Conservation (phyloP, 179 eudicot genomes). For the Spinacia oleracea region DNA sequence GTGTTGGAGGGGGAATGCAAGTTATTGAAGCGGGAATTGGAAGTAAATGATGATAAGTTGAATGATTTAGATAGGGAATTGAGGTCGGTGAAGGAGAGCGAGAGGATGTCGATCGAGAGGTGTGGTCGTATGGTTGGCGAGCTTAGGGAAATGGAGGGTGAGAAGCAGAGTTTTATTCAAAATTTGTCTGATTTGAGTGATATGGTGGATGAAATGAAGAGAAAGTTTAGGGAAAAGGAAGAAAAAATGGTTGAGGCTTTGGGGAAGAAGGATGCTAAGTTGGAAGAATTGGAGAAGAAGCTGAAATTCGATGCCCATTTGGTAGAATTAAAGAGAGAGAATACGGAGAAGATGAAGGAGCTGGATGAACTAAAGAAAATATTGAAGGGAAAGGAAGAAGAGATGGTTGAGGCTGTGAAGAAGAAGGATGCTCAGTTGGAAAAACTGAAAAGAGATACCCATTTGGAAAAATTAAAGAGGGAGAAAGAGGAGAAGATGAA, state of each 20-base stretch:
- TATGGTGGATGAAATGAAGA: neutral
- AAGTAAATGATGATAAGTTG: neutral
- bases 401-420: neutral
- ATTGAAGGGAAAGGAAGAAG: neutral
- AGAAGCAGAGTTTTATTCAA: neutral
- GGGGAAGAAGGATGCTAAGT: neutral
- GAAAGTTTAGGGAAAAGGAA: neutral
- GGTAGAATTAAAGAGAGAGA: neutral
- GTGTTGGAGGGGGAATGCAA: neutral
- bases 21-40: neutral
- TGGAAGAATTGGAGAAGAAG: no score
- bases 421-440: neutral
- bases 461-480: neutral
- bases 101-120: neutral
- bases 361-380: neutral
- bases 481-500: conserved; percentile 15
- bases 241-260: neutral
- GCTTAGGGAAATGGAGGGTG: neutral
- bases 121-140: neutral
- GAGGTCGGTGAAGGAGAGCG: neutral
- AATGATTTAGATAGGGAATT: conserved; percentile 4
- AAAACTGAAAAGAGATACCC: neutral
- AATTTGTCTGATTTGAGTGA: neutral
- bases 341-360: conserved; percentile 5
- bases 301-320: neutral